Evolutionary conservation across 805 yeast genomes (phyloP).

Genomic region (Cyberlindnera mississippiensis): DNA sequence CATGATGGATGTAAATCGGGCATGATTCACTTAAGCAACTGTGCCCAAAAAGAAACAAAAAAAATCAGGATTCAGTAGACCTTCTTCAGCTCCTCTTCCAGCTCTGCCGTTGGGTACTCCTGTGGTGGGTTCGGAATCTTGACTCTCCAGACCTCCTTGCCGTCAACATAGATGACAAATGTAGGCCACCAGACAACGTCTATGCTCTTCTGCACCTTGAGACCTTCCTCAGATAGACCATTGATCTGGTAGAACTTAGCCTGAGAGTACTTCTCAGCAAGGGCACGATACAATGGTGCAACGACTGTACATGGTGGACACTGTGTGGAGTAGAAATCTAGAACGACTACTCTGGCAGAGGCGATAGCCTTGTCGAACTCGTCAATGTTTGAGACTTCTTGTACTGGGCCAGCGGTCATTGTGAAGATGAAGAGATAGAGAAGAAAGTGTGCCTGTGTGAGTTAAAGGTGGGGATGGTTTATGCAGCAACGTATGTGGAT

Average conservation of each 20-base stretch:
- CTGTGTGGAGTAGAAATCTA: conserved; percentile 26
- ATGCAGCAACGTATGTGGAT: no score
- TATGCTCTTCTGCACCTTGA: conserved; percentile 20
- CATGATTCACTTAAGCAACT: no score
- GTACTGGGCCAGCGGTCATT: conserved; percentile 9
- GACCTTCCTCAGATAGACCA: conserved; percentile 20
- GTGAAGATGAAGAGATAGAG: neutral
- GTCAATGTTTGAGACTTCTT: conserved; percentile 13
- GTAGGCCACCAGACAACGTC: conserved; percentile 30
- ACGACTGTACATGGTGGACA: conserved; percentile 27
- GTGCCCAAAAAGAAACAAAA: no score
- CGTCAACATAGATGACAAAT: conserved; percentile 21
- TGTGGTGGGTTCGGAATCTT: conserved; percentile 29
- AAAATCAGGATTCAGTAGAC: conserved; percentile 13
- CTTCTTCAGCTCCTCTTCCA: conserved; percentile 20
- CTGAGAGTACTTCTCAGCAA: conserved; percentile 19
- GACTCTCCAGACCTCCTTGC: conserved; percentile 24
- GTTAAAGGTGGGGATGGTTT: neutral
- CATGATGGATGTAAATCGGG: no score
- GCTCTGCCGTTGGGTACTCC: conserved; percentile 21
- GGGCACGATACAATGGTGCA: conserved; percentile 21
- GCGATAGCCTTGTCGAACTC: conserved; percentile 13
- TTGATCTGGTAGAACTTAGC: conserved; percentile 24
- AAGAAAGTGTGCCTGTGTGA: neutral
- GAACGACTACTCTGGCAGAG: conserved; percentile 14